Evolutionary conservation across 805 yeast species (phyloP).

Genomic region (Candida sithepensis): DNA sequence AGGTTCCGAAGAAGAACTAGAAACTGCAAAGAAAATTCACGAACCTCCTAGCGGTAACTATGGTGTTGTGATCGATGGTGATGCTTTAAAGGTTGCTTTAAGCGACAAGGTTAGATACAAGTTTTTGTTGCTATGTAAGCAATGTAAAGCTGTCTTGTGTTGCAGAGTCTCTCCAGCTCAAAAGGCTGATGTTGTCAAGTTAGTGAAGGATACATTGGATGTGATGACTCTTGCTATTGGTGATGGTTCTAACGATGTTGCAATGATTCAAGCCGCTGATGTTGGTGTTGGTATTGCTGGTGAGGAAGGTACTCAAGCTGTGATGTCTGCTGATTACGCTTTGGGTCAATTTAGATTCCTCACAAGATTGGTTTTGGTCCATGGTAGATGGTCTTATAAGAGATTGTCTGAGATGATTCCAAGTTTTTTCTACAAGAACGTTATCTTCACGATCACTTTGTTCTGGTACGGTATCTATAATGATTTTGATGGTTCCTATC

Average conservation of each 20-base stretch:
- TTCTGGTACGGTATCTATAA: constrained; percentile 79
- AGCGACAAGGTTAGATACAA: constrained; percentile 41
- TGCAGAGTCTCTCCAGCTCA: constrained; percentile 89
- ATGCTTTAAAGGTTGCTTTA: constrained; percentile 58
- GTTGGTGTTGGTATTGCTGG: constrained; percentile 90
- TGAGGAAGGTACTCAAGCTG: constrained; percentile 89
- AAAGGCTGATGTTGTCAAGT: constrained; percentile 76
- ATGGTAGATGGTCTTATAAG: constrained; percentile 86
- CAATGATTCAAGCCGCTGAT: constrained; percentile 87
- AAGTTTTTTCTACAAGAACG: constrained; percentile 74
- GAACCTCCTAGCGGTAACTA: constrained; percentile 62
- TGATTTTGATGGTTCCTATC: constrained; percentile 75
- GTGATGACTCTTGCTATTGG: constrained; percentile 89
- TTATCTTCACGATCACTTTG: constrained; percentile 65
- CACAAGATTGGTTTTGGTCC: constrained; percentile 63
- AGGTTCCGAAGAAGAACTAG: constrained; percentile 58
- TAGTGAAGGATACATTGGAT: constrained; percentile 68
- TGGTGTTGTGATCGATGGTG: constrained; percentile 80
- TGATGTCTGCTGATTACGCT: constrained; percentile 84
- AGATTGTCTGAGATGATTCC: constrained; percentile 83
- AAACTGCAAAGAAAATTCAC: constrained; percentile 54
- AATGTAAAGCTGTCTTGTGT: constrained; percentile 77
- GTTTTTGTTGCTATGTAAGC: constrained; percentile 69
- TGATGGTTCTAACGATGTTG: constrained; percentile 87
- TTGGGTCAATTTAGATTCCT: constrained; percentile 77